These are phyloP conservation scores for Salix brachista DNA, from an alignment of 345 rosid genomes.

Conservation along the genomic window DNA sequence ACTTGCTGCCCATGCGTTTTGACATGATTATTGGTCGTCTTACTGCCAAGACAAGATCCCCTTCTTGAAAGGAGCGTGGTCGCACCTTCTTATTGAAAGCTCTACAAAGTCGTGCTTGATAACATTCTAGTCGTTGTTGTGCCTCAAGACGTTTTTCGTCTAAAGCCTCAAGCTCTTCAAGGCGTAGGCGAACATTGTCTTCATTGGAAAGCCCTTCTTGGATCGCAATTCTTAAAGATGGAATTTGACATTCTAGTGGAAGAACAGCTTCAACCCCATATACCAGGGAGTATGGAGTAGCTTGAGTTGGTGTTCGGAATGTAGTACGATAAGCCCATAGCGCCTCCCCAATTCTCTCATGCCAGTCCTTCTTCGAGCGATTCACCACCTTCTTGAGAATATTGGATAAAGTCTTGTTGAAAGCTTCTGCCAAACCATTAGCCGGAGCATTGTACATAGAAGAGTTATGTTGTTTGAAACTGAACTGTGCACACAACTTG, in stretches of 20 bases:
- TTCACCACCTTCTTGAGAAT: too few species aligned
- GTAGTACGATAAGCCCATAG: not conserved
- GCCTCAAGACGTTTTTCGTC: not conserved
- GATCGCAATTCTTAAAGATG: not conserved
- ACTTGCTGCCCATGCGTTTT: too few species aligned
- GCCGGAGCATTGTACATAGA: not conserved
- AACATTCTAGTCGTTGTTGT: not conserved
- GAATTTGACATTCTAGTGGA: not conserved
- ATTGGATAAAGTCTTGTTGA: too few species aligned
- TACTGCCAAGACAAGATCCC: too few species aligned
- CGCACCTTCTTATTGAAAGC: too few species aligned
- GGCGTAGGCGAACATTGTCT: not conserved
- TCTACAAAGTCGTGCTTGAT: not conserved
- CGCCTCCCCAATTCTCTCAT: not conserved
- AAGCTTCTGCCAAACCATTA: too few species aligned
- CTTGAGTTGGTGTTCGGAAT: not conserved
- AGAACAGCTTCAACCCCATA: not conserved
- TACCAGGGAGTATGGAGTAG: not conserved
- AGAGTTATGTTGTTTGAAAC: not conserved
- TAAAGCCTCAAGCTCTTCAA: not conserved
- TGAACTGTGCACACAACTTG: not conserved
- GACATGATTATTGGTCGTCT: too few species aligned
- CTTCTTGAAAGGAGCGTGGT: not conserved
- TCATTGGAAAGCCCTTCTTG: not conserved
- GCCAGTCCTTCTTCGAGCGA: too few species aligned